These are phyloP conservation scores for Mariannaea elegans DNA, from an alignment of 2,329 filamentous ascomycete species.

Conservation along the genomic window DNA sequence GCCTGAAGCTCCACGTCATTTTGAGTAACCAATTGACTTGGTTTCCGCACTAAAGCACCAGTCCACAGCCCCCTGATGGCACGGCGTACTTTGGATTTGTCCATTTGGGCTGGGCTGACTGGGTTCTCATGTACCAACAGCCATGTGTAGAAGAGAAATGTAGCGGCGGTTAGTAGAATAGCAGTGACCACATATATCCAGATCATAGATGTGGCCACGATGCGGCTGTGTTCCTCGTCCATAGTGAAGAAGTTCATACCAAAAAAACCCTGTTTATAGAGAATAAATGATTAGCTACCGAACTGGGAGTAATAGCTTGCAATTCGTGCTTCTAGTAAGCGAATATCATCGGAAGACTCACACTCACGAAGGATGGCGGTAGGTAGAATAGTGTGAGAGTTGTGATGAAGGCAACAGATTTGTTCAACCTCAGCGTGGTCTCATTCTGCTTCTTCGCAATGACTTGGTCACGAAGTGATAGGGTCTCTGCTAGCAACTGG, in stretches of 20 bases:
- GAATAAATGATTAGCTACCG: no score
- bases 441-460: slow-evolving; percentile 4
- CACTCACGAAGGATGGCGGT: slow-evolving; percentile 3
- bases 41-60: not conserved
- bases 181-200: slow-evolving; percentile 7
- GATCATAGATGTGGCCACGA: slow-evolving; percentile 6
- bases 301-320: no score
- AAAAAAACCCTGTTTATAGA: no score
- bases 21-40: not conserved
- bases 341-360: not conserved
- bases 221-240: not conserved
- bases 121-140: not conserved
- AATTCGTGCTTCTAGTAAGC: no score
- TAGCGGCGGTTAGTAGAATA: not conserved
- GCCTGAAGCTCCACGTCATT: not conserved
- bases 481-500: not conserved
- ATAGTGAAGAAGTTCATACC: slow-evolving; percentile 7
- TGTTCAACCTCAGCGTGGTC: not conserved
- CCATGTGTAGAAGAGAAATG: not conserved
- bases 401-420: slow-evolving; percentile 5
- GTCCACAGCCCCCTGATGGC: not conserved
- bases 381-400: slow-evolving; percentile 2
- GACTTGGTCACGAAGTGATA: slow-evolving; percentile 1
- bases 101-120: not conserved
- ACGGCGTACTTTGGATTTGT: not conserved